Base-by-base conservation (phyloP, 1,284 basidiomycete genomes). In the Malassezia sympodialis region DNA sequence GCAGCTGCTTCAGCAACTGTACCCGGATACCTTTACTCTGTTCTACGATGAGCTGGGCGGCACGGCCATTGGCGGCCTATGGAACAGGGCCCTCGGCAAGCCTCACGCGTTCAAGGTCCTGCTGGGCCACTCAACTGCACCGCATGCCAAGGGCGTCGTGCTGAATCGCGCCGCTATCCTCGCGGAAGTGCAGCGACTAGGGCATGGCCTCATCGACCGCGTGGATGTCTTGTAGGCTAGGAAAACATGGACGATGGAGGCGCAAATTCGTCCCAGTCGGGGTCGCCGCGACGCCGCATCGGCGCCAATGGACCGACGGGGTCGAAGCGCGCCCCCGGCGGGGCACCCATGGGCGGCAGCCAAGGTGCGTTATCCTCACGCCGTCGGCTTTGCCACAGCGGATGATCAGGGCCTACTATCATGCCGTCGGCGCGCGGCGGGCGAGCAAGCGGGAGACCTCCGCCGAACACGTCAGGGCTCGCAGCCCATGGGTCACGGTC, bases 31-130 rank as follows among this genome's bases (percentile, higher is more conserved):
- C 0, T 80, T 88, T 62, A 81, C 87, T 50, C 80, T 94, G 47
- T 98, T 96, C 79, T 83, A 84, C 68, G 93, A 98, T 67, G 77
- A 80, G 0, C 80, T 84, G 32, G 94, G 94, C 14, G 90, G 93
- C 0, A 55, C 51, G 21, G 78, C 79, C 8, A 84, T 93, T 50
- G 91, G 88, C 7, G 84, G 82, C 0, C 82, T 96, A 1, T 96
- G 90, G 87, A 88, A 94, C 67, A 86, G 87, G 0, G 49, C 70
- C 8, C 79, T 81, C 24, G 62, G 68, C 11, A 67, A 73, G 45
- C 68, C 77, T 21, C 72, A 79, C 43, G 79, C 82, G 2, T 90
- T 94, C 79, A 84, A 87, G 67, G 88, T 91, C 4, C 78, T 90
- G 49, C 82, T 87, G 15, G 86, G 85, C 2, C 93, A 86, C 76